phyloP scores from a whole-genome alignment of 2,329 filamentous ascomycete species.

The Aschersonia sp. region DNA sequence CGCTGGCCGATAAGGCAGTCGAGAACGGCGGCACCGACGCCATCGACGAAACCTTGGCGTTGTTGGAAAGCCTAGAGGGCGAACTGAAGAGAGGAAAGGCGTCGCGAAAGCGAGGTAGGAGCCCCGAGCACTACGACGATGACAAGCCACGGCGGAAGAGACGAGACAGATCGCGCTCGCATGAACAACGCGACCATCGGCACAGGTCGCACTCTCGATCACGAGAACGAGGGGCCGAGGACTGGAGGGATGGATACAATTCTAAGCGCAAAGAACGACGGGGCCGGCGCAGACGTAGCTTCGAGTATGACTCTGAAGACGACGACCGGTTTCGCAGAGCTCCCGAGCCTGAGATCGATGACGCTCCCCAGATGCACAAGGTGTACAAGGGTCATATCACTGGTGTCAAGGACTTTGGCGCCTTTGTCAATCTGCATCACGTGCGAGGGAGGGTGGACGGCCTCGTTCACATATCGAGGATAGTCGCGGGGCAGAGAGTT shows the following conservation, averaged over 20 bases:
- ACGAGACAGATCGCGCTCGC: slow-evolving; percentile 25
- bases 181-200: slow-evolving; percentile 23
- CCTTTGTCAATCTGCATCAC: slow-evolving; percentile 82
- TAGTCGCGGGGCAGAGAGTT: slow-evolving; percentile 71
- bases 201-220: slow-evolving; percentile 23
- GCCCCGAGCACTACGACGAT: slow-evolving; percentile 33
- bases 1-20: slow-evolving; percentile 63
- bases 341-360: slow-evolving; percentile 64
- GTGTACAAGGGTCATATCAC: slow-evolving; percentile 83
- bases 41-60: slow-evolving; percentile 84
- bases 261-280: slow-evolving; percentile 17
- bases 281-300: slow-evolving; percentile 20
- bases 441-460: slow-evolving; percentile 84
- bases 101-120: slow-evolving; percentile 43
- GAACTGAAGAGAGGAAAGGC: slow-evolving; percentile 39
- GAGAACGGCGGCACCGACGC: slow-evolving; percentile 36
- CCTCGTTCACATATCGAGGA: slow-evolving; percentile 82
- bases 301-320: slow-evolving; percentile 24
- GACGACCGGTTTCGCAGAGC: slow-evolving; percentile 50
- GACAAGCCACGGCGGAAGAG: slow-evolving; percentile 24
- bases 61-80: slow-evolving; percentile 72
- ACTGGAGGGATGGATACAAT: slow-evolving; percentile 24
- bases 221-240: slow-evolving; percentile 26
- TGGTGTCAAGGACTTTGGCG: slow-evolving; percentile 88
- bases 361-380: slow-evolving; percentile 68